Evolutionary conservation across 2,329 filamentous ascomycete genomes (phyloP).

Genomic region (Tolypocladium cylindrosporum): DNA sequence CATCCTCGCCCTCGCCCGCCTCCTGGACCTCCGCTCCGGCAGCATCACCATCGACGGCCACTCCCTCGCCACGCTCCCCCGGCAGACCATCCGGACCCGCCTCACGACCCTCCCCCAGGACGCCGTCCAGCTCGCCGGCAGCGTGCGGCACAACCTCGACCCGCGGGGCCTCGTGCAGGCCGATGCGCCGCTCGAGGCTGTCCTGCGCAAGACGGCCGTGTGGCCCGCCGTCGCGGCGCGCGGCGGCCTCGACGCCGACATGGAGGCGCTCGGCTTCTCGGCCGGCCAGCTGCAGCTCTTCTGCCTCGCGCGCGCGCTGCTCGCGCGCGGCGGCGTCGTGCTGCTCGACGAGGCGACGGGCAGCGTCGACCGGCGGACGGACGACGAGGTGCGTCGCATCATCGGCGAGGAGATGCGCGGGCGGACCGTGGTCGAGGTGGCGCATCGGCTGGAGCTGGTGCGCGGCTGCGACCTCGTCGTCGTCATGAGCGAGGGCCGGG

Average conservation of each 20-base stretch:
- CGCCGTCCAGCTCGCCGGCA: slow-evolving; percentile 32
- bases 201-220: slow-evolving; percentile 30
- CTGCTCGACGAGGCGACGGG: slow-evolving; percentile 21
- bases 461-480: slow-evolving; percentile 16
- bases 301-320: slow-evolving; percentile 33
- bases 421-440: slow-evolving; percentile 18
- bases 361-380: slow-evolving; percentile 17
- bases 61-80: slow-evolving; percentile 28
- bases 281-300: slow-evolving; percentile 38
- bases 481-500: slow-evolving; percentile 16
- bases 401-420: slow-evolving; percentile 11
- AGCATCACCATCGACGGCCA: slow-evolving; percentile 32
- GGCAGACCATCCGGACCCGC: slow-evolving; percentile 29
- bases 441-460: slow-evolving; percentile 17
- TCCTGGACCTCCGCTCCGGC: slow-evolving; percentile 29
- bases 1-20: slow-evolving; percentile 33
- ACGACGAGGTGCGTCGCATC: slow-evolving; percentile 13
- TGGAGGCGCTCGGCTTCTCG: slow-evolving; percentile 23
- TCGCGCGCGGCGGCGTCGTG: slow-evolving; percentile 18
- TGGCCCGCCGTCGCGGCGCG: slow-evolving; percentile 24
- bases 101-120: slow-evolving; percentile 40
- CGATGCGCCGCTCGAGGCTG: slow-evolving; percentile 28
- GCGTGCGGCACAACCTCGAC: slow-evolving; percentile 36
- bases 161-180: slow-evolving; percentile 20
- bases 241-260: slow-evolving; percentile 12